Conservation (phyloP, 106 monocot genomes). For the Agapanthus africanus region DNA sequence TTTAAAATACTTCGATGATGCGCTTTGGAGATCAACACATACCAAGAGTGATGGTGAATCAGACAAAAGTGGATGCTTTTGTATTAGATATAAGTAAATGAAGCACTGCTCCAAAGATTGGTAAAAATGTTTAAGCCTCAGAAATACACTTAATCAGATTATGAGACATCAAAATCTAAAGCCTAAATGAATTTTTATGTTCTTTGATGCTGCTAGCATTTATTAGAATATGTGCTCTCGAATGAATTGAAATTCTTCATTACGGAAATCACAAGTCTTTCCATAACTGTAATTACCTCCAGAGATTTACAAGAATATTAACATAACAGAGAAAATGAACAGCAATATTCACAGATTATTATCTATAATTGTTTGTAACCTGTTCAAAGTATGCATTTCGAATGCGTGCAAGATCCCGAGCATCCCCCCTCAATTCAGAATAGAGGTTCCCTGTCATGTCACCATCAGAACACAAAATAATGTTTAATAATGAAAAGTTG, state of each 20-base stretch:
- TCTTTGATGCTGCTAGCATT: background rate
- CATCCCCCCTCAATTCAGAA: slow-evolving; percentile 45
- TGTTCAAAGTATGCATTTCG: slow-evolving; percentile 61
- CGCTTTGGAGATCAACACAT: too few relatives aligned
- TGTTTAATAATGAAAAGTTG: too few relatives aligned
- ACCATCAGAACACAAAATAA: too few relatives aligned
- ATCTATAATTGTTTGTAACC: slow-evolving; percentile 10
- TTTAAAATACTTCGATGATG: too few relatives aligned
- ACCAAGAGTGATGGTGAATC: too few relatives aligned
- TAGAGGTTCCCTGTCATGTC: too few relatives aligned
- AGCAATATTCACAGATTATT: background rate
- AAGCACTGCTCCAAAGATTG: too few relatives aligned
- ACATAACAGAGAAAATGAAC: background rate
- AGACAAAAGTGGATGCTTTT: too few relatives aligned
- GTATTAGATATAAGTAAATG: too few relatives aligned
- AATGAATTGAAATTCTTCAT: background rate
- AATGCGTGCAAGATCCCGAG: slow-evolving; percentile 53
- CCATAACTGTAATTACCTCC: background rate
- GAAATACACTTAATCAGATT: background rate
- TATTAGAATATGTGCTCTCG: background rate
- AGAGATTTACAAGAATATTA: background rate
- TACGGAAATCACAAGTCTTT: background rate
- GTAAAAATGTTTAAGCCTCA: too few relatives aligned
- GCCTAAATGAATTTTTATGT: background rate
- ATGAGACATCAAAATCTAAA: background rate